Evolutionary conservation across 257 asterid genomes (phyloP).

Genomic region (Petrea volubilis): DNA sequence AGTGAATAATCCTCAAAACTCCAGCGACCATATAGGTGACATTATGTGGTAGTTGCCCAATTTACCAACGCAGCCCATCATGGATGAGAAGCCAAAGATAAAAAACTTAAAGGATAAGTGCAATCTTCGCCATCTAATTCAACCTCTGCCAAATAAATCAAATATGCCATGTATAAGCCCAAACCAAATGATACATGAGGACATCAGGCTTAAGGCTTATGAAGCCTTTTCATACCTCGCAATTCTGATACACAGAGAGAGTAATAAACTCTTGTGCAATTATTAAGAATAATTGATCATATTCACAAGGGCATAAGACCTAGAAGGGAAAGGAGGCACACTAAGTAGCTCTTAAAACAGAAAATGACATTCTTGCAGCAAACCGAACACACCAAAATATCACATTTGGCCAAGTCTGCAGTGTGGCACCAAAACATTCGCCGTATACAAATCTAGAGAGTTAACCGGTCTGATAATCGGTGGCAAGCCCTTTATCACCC

Average conservation of each 20-base stretch:
- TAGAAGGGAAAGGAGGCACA: conserved; percentile 10
- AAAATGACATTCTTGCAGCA: neutral
- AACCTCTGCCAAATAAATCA: neutral
- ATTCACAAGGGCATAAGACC: neutral
- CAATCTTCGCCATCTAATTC: conserved; percentile 3
- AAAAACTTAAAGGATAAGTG: neutral
- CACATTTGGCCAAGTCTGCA: neutral
- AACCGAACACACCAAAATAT: neutral
- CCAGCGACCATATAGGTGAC: neutral
- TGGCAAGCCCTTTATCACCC: neutral
- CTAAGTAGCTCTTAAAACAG: neutral
- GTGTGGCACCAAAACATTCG: neutral
- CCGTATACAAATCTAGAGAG: neutral
- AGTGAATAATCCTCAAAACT: neutral
- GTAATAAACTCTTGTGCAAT: neutral
- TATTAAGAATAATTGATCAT: neutral
- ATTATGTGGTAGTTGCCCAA: neutral
- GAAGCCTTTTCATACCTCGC: neutral
- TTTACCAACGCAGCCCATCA: neutral
- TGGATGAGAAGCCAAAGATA: neutral
- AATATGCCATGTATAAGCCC: neutral
- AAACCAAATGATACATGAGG: conserved; percentile 1
- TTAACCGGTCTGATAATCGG: neutral
- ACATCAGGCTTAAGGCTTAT: neutral
- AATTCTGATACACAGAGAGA: neutral